Evolutionary conservation across 768 basidiomycete species (phyloP).

Genomic region (Tulasnella sp.): DNA sequence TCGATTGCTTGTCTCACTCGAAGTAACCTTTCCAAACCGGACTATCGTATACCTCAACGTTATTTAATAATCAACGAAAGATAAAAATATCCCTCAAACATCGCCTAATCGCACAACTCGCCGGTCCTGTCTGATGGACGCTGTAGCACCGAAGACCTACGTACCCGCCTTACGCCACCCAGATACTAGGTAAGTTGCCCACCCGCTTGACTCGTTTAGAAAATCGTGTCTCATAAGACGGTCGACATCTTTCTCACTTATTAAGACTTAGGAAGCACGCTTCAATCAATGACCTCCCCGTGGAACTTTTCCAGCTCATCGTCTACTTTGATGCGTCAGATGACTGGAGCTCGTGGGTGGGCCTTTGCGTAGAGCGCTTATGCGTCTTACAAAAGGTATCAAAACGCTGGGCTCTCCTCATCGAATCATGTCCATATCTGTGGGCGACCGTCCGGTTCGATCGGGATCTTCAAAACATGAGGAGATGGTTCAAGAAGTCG

Average conservation of each 20-base stretch:
- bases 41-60: no score
- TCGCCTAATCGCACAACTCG: no score
- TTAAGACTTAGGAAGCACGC: background rate
- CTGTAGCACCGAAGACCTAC: no score
- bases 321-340: background rate
- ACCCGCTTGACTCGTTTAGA: background rate
- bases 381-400: background rate
- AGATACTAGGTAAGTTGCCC: background rate
- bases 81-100: no score
- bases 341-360: background rate
- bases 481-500: background rate
- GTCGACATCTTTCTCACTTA: no score
- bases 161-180: no score
- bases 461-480: background rate
- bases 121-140: no score
- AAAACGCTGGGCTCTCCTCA: background rate
- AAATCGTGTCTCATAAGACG: no score
- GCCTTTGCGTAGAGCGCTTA: background rate
- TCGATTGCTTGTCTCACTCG: background rate
- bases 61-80: no score
- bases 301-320: background rate
- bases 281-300: background rate
- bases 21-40: no score
- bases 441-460: background rate
- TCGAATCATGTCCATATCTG: background rate